Evolutionary conservation across 2,329 filamentous ascomycete species (phyloP), one percentile per base, ranked within the genome.

Genomic region (Dactylonectria macrodidyma): DNA sequence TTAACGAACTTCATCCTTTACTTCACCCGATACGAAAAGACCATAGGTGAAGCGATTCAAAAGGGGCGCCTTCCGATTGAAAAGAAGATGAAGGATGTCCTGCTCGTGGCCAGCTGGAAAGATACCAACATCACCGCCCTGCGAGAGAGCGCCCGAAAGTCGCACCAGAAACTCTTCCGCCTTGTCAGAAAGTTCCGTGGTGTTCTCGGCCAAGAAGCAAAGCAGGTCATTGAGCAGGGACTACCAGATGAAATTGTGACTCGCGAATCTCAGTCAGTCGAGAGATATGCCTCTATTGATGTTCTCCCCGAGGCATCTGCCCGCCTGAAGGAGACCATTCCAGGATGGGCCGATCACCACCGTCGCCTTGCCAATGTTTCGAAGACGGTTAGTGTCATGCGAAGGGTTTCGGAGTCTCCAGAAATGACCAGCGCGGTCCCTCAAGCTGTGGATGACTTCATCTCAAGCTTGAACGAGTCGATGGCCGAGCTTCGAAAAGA

Each of bases 101-200:
- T 99, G 16, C 90, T 97, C 59, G 85, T 99, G 74, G 95, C 95
- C 8, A 98, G 95, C 80, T 99, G 97, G 97, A 98, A 97, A 79
- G 96, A 99, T 74, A 97, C 94, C 24, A 99, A 98, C 76, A 97
- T 99, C 69, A 92, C 92, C 55, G 93, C 94, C 1, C 84, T 99
- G 16, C 90, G 92, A 72, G 95, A 98, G 77, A 98, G 95, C 80
- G 95, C 96, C 1, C 92, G 92, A 75, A 92, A 92, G 67, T 98
- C 95, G 22, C 96, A 99, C 78, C 90, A 92, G 75, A 98, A 97
- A 80, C 88, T 99, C 2, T 97, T 97, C 83, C 93, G 93, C 74
- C 86, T 97, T 41, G 93, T 99, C 51, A 89, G 94, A 62, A 98
- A 98, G 82, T 99, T 97, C 82, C 90, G 96, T 48, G 87, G 87